Evolutionary conservation across 2,329 filamentous ascomycete genomes (phyloP).

Genomic region (Sclerotinia trifoliorum): DNA sequence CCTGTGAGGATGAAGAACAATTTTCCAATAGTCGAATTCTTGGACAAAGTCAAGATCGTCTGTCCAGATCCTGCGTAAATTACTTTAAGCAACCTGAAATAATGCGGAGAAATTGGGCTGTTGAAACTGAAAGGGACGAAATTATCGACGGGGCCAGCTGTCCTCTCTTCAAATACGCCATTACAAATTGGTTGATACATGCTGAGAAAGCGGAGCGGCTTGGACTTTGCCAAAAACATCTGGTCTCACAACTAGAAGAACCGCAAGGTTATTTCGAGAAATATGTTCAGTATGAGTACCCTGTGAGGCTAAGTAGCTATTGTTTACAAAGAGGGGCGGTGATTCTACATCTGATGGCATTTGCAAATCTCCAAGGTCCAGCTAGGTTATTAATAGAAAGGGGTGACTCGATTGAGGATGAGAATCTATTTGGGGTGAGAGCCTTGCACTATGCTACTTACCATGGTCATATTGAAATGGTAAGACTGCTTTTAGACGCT

Average conservation of each 20-base stretch:
- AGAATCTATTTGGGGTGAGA: neutral
- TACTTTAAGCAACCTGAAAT: constrained; percentile 23
- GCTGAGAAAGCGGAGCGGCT: constrained; percentile 24
- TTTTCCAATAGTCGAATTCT: neutral
- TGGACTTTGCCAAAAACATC: constrained; percentile 18
- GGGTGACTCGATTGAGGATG: constrained; percentile 8
- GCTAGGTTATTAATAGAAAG: constrained; percentile 1
- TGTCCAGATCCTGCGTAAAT: constrained; percentile 25
- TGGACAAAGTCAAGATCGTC: constrained; percentile 23
- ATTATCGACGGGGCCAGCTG: neutral
- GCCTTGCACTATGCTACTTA: constrained; percentile 23
- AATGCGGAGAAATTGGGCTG: neutral
- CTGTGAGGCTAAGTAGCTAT: neutral
- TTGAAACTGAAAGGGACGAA: neutral
- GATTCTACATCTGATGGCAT: constrained; percentile 23
- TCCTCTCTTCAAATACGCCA: constrained; percentile 20
- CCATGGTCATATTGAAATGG: constrained; percentile 24
- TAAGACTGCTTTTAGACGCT: constrained; percentile 25
- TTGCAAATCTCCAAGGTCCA: constrained; percentile 16
- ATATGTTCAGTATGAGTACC: neutral
- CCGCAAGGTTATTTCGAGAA: constrained; percentile 14
- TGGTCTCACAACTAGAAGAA: constrained; percentile 20
- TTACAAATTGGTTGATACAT: constrained; percentile 24
- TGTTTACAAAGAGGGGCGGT: neutral
- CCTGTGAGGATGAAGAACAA: neutral